Evolutionary conservation across 768 basidiomycete species (phyloP).

Genomic region (Tulasnella sp.): DNA sequence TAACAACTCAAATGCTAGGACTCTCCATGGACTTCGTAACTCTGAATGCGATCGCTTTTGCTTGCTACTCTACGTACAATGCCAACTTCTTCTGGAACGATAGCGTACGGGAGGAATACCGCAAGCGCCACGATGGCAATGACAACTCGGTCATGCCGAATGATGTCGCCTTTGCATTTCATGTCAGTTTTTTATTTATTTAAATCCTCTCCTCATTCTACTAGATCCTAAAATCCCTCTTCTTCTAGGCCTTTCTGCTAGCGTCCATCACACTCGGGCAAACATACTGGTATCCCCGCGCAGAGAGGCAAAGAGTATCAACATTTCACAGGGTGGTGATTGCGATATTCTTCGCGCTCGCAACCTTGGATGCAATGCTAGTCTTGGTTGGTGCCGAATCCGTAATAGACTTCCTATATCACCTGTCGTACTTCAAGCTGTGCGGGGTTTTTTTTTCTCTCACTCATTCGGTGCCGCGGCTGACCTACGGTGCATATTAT

Average conservation of each 20-base stretch:
- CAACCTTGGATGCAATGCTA: conserved; percentile 20
- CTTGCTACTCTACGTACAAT: conserved; percentile 25
- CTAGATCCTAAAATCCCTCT: conserved; percentile 20
- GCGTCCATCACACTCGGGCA: conserved; percentile 26
- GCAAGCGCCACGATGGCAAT: conserved; percentile 28
- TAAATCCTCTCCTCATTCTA: conserved; percentile 25
- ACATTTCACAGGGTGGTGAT: conserved; percentile 21
- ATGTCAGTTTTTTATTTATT: conserved; percentile 23
- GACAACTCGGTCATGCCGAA: conserved; percentile 26
- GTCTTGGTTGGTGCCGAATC: conserved; percentile 11
- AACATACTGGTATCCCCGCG: conserved; percentile 26
- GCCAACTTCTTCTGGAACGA: conserved; percentile 25
- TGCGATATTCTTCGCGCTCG: conserved; percentile 19
- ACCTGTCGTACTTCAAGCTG: conserved; percentile 28
- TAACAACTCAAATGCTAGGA: conserved; percentile 28
- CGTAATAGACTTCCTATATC: conserved; percentile 25
- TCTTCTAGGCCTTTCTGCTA: conserved; percentile 23
- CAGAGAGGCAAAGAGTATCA: conserved; percentile 12
- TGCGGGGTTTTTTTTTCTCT: no score
- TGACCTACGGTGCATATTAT: not conserved
- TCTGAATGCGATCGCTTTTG: conserved; percentile 30
- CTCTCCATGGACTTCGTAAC: conserved; percentile 30
- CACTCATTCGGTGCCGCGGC: no score
- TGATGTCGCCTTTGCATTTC: conserved; percentile 32
- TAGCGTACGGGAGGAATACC: conserved; percentile 28